Percentiles rank a stretch among this genome's conserved stretches.
Conservation (phyloP, 345 rosid genomes). For the Erodium maritimum region DNA sequence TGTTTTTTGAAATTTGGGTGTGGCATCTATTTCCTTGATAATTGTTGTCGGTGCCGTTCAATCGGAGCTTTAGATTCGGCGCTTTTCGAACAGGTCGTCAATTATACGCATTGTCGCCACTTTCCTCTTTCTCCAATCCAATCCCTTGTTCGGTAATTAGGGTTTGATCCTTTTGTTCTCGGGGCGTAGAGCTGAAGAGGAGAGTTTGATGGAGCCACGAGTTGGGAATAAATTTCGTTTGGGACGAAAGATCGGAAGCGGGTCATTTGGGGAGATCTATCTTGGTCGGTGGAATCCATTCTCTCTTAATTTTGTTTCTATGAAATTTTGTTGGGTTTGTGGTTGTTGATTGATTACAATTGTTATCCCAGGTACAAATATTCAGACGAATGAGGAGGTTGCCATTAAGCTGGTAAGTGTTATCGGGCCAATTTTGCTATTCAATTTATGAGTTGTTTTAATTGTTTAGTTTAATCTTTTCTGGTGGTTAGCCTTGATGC, state of each 20-base stretch:
- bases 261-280: slow-evolving; percentile 96
- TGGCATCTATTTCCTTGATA: background rate
- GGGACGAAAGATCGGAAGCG: slow-evolving; percentile 93
- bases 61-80: background rate
- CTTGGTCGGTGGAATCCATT: slow-evolving; percentile 41
- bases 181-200: background rate
- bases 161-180: background rate
- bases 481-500: too few relatives aligned
- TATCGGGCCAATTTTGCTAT: background rate
- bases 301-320: background rate
- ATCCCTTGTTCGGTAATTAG: background rate
- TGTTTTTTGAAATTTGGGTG: background rate
- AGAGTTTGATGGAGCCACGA: slow-evolving; percentile 57
- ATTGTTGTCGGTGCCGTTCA: background rate
- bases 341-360: slow-evolving; percentile 4
- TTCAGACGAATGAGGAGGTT: slow-evolving; percentile 93
- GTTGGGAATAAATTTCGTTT: slow-evolving; percentile 85
- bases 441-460: too few relatives aligned
- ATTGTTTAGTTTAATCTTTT: background rate
- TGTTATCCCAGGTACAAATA: slow-evolving; percentile 52
- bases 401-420: slow-evolving; percentile 93
- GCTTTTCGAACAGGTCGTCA: background rate
- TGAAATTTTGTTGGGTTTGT: background rate
- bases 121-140: background rate
- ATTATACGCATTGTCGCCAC: too few relatives aligned